Base-by-base conservation (phyloP, 306 rosid species). In the Vigna angularis region DNA sequence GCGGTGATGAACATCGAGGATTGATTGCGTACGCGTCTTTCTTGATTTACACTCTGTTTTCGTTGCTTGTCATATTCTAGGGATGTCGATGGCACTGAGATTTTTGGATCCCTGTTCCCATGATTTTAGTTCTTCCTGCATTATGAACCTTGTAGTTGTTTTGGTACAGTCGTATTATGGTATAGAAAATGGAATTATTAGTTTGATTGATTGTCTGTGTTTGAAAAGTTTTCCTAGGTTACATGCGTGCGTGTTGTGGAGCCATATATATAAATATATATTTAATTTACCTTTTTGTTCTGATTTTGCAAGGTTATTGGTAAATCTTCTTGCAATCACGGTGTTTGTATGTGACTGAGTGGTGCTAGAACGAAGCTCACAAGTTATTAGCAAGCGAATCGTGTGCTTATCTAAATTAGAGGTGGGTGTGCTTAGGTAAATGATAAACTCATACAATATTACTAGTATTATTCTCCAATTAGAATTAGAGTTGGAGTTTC, bases 31-130 rank as follows among this genome's bases (percentile, higher is more conserved):
- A 96, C 79, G 94, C 94, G 0, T 89, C 97, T 81, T 90, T 96
- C 86, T 85, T 96, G 96, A 96, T 96, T 84, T 96, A 90, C 86
- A 86, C 97, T 70, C 88, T 96, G 72, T 96, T 96, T 87, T 93
- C 98, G 63, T 86, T 96, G 68, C 95, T 96, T 57, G 96, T 91
- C 72, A 83, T 96, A 82, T 96, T 96, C 73, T 96, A 90, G 90
- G 9, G 69, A 42, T 18, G n/a, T 40, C 36, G 17, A 72, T 87
- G 68, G 24, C 12, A 48, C 61, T 58, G 63, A 64, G 72, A 67
- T 50, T 72, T 49, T 73, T 77, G 72, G 66, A 69, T 80, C 73
- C 36, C 66, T 28, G 63, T 88, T 82, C 76, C 64, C 67, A 20
- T 71, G 67, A 64, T 89, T 66, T 80, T 83, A 74, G 57, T 65